Conservation (phyloP, 805 yeast genomes). For the Hanseniaspora thailandica region DNA sequence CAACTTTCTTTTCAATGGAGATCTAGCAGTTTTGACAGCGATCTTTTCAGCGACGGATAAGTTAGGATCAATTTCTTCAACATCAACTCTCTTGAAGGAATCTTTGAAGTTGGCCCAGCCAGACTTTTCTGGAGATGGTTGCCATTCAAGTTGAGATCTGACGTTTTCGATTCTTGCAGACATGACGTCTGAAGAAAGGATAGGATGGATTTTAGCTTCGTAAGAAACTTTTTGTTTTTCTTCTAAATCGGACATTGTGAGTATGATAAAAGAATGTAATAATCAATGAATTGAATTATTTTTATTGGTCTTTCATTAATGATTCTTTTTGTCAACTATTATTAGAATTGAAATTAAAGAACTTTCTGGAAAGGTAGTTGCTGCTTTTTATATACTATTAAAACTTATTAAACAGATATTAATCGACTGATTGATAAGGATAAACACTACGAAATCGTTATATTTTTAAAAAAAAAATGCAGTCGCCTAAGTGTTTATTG, state of each 20-base stretch:
- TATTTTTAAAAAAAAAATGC: no score
- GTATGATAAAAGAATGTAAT: no score
- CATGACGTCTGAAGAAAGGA: constrained; percentile 12
- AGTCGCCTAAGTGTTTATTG: no score
- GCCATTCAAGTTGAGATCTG: constrained; percentile 1
- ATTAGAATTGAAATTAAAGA: background rate
- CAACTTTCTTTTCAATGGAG: constrained; percentile 46
- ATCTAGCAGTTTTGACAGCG: constrained; percentile 35
- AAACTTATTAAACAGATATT: no score
- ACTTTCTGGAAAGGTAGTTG: background rate
- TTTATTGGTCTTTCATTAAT: background rate
- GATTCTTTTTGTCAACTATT: no score
- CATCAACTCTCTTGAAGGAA: constrained; percentile 35
- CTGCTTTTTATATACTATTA: background rate
- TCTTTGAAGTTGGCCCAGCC: constrained; percentile 38
- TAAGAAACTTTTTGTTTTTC: background rate
- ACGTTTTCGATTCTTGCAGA: constrained; percentile 7
- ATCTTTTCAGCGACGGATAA: constrained; percentile 36
- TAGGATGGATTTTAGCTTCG: constrained; percentile 12
- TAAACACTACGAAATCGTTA: no score
- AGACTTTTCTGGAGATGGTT: constrained; percentile 6
- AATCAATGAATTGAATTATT: no score
- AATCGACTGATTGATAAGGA: background rate
- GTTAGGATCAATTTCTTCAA: constrained; percentile 31
- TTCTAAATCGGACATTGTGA: constrained; percentile 10